Percentiles rank a stretch among this genome's conserved stretches.
Evolutionary conservation across 495 filamentous ascomycete species (phyloP).

Genomic region (Achaetomiella virescens): DNA sequence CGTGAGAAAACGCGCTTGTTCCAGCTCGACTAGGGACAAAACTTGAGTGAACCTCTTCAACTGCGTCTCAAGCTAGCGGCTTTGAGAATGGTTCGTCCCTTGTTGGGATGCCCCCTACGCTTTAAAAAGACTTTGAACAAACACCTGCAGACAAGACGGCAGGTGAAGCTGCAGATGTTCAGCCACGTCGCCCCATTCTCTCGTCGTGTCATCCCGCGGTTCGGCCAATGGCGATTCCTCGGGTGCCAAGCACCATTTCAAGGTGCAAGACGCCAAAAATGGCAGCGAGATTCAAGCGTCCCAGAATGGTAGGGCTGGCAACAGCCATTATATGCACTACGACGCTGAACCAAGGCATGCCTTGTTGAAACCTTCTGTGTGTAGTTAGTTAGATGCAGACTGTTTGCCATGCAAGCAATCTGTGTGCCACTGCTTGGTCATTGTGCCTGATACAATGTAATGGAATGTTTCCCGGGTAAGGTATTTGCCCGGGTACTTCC

Average conservation of each 20-base stretch:
- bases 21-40: conserved; percentile 14
- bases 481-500: no score
- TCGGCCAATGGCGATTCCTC: conserved; percentile 8
- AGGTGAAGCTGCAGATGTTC: neutral
- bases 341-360: conserved; percentile 21
- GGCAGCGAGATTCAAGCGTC: neutral
- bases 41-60: neutral
- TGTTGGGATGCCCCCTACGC: no score
- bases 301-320: conserved; percentile 5
- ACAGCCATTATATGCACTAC: neutral
- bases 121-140: no score
- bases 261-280: no score
- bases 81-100: no score
- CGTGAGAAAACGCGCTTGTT: neutral
- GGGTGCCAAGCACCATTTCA: neutral
- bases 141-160: neutral
- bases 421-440: no score
- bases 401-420: neutral
- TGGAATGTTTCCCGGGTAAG: neutral
- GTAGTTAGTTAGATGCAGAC: neutral
- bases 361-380: conserved; percentile 13
- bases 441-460: neutral
- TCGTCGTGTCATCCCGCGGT: conserved; percentile 4
- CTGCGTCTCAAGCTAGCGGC: neutral
- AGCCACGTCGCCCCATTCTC: neutral